Evolutionary conservation across 768 basidiomycete genomes (phyloP), one percentile per base, ranked within the genome.

Genomic region (Gautieria morchelliformis): DNA sequence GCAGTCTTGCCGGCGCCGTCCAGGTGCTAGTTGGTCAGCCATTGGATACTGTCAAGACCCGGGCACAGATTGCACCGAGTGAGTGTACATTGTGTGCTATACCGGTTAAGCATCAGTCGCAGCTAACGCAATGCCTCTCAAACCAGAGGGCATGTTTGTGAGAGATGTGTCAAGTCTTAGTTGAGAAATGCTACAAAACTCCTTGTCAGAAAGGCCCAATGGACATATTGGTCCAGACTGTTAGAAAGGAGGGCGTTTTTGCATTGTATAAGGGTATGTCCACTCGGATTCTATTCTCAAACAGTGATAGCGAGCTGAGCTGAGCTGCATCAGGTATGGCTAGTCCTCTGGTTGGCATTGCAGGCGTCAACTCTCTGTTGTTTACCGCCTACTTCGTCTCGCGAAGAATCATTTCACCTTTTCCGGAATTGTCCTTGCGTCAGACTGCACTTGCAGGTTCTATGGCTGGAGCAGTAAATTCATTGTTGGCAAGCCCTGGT

Each of bases 11-110:
- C 33, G 95, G 95, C n/a, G 93, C 93, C 1, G 85, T 90, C 0
- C 95, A 98, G 64, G 94, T 98, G 12, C 74, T 97, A 11, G 87
- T 93, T n/a, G 93, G 94, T 3, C 94, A 95, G 63, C 91, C 90
- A 1, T 75, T 93, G 27, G 91, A 93, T 65, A 93, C 91, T 0
- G 70, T 93, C 68, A 93, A 93, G 75, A 91, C 90, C 22, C 79
- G 91, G 51, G 89, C 91, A 11, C 90, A 93, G 69, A 85, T 86
- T 63, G 87, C 89, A 37, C 87, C 89, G 17, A 83, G 93, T 93
- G 53, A 52, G 72, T 65, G 6, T 6, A 52, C 20, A 46, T 8
- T 44, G 7, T n/a, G 20, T 17, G 20, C 4, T 35, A 20, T 17
- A n/a, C 4, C 22, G 20, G 39, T 49, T 49, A 44, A 44, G n/a